phyloP scores from a whole-genome alignment of 2,329 filamentous ascomycete genomes.

The Corniculantispora saksenae region DNA sequence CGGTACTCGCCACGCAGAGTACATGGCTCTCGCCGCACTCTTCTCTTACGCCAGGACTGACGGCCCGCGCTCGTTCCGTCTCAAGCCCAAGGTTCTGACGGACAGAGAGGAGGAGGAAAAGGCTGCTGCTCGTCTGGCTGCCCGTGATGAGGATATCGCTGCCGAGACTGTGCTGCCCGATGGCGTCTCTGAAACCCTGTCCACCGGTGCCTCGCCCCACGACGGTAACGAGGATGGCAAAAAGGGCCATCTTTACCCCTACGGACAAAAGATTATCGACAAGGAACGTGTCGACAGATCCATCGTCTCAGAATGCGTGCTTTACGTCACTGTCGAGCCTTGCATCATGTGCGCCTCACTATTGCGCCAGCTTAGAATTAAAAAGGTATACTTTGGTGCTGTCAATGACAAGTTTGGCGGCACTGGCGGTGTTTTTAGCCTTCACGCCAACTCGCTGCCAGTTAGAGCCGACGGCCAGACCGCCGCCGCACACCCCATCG shows the following conservation, averaged over 20 bases:
- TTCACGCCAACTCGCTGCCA: constrained; percentile 66
- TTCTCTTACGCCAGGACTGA: constrained; percentile 43
- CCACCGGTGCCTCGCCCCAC: constrained; percentile 32
- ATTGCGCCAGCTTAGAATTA: constrained; percentile 82
- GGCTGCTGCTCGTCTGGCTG: constrained; percentile 16
- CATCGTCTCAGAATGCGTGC: constrained; percentile 69
- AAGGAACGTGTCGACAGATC: constrained; percentile 61
- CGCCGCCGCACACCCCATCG: constrained; percentile 42
- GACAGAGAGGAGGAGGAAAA: constrained; percentile 24
- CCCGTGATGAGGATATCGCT: constrained; percentile 29
- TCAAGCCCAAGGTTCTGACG: constrained; percentile 36
- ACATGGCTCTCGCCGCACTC: constrained; percentile 73
- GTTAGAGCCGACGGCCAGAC: constrained; percentile 38
- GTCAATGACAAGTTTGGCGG: constrained; percentile 97
- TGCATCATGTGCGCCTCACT: constrained; percentile 98
- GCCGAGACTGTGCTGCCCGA: constrained; percentile 16
- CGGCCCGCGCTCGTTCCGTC: constrained; percentile 33
- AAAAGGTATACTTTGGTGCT: constrained; percentile 91
- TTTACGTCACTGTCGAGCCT: constrained; percentile 97
- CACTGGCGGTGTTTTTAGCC: constrained; percentile 86
- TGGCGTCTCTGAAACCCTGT: constrained; percentile 24
- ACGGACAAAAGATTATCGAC: constrained; percentile 60
- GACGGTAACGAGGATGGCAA: constrained; percentile 54
- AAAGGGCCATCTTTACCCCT: constrained; percentile 60
- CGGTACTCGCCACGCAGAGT: constrained; percentile 93